Evolutionary conservation across 2,329 filamentous ascomycete species (phyloP), one percentile per base, ranked within the genome.

Genomic region (Colletotrichum graminicola): DNA sequence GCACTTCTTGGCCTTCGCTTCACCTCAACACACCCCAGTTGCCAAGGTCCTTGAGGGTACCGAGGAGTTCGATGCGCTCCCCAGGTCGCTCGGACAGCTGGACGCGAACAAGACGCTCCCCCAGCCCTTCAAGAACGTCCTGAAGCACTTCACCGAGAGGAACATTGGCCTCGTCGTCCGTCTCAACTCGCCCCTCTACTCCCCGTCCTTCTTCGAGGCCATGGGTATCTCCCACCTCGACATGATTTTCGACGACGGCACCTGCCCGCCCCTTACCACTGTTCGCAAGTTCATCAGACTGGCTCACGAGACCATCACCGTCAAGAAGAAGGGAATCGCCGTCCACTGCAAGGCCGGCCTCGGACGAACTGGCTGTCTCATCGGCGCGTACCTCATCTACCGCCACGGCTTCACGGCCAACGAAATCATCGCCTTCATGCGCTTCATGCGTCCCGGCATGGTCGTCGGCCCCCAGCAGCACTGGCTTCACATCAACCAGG

Each of bases 201-300:
- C 94, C 0, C 93, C 96, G 0, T 95, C 94, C n/a, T 98, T 95
- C 84, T 99, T 99, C 81, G 96, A 95, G 74, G 94, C 95, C 4
- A 87, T 99, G 63, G 95, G 95, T 39, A 98, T 99, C 78, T 92
- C 94, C 77, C 96, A 99, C 80, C 87, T 98, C 51, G 96, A 99
- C 83, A 99, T 99, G 96, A 98, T 99, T 78, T 99, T 99, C 79
- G 96, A 98, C 78, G 96, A 99, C 77, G 96, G 96, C 74, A 99
- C 96, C 5, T 99, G 96, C 80, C 96, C 96, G 29, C 91, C 94
- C 2, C 85, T 99, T 63, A 90, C 90, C 23, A 91, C 95, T n/a
- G 96, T 99, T 36, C 91, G 94, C 75, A 95, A 95, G 79, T 99
- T 99, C 80, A 95, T 99, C 81, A 94, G 94, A 75, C 87, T 99